Base-by-base conservation (phyloP, 805 yeast species). In the Candida insectorum region DNA sequence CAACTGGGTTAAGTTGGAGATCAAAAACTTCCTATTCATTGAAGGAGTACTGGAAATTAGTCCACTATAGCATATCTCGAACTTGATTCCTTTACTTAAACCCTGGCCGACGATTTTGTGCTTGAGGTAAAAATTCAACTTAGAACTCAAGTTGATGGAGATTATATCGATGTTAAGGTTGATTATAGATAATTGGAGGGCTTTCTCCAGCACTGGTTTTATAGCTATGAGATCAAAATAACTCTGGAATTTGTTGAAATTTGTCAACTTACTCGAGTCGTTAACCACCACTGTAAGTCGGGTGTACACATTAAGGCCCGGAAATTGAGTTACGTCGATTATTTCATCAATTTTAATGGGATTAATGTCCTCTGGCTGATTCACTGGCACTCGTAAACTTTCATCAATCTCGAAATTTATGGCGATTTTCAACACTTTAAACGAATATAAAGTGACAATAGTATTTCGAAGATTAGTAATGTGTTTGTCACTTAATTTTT, bases 41-140 rank as follows among this genome's bases (percentile, higher is more conserved):
- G 44, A 46, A n/a, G 47, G 28, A 5, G 48, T 18, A 8, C 59
- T 71, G 4, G 62, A 58, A 23, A 83, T 57, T 26, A 79, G 66
- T 20, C 75, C 65, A 6, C 73, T 54, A 58, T 91, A 91, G 28
- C 77, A 71, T 6, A 93, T 71, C 53, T 93, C 98, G 43, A 93
- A 74, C 44, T 78, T 77, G 16, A 87, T 73, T 2, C 97, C 97
- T 31, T 87, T 74, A 13, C 81, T 81, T 3, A 85, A 69, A 1
- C 95, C 96, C 26, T 87, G 78, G 26, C 96, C 84, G 6, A 87
- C 70, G 1, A 86, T 77, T 48, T 88, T 87, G 60, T 88, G 96
- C 47, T 83, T 83, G 44, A 93, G 62, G 52, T 79, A 85, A 42
- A 77, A 80, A 0, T 95, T 91, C 30, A 87, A 58, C 37, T 85